phyloP scores from a whole-genome alignment of 805 yeast species.

The Monosporozyma yasuniensis region DNA sequence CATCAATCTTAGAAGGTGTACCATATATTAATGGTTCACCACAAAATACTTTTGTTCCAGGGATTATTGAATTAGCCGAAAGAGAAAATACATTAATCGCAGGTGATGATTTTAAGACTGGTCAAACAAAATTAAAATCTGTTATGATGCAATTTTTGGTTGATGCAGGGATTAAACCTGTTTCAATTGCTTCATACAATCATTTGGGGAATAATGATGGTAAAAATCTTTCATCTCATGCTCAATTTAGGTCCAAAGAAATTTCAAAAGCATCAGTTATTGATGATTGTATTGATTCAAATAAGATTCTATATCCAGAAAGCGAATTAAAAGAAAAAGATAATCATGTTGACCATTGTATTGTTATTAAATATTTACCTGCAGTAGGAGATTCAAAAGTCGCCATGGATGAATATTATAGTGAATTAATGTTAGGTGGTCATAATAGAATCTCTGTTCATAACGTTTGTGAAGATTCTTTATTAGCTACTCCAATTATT shows the following conservation, averaged over 20 bases:
- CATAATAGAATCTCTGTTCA: conserved; percentile 90
- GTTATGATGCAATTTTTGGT: conserved; percentile 92
- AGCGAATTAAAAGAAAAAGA: conserved; percentile 45
- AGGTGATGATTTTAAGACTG: conserved; percentile 95
- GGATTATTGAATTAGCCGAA: conserved; percentile 85
- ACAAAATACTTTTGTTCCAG: conserved; percentile 95
- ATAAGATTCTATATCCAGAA: conserved; percentile 56
- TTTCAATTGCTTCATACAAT: conserved; percentile 90
- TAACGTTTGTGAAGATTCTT: conserved; percentile 93
- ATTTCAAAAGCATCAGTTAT: conserved; percentile 88
- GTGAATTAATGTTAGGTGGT: conserved; percentile 95
- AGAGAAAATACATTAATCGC: conserved; percentile 68
- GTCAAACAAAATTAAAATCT: conserved; percentile 94
- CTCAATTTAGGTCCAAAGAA: conserved; percentile 92
- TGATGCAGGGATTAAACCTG: conserved; percentile 94
- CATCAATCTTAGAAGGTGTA: conserved; percentile 76
- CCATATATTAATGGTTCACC: conserved; percentile 97
- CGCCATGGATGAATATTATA: conserved; percentile 97
- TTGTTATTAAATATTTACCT: conserved; percentile 86
- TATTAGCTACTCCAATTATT: conserved; percentile 89
- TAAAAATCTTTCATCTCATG: conserved; percentile 79
- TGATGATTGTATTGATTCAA: conserved; percentile 87
- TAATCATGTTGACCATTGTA: conserved; percentile 86
- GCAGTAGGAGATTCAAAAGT: conserved; percentile 96
- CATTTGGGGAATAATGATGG: conserved; percentile 97